A percentile compares a stretch with the other conserved stretches of the same genome.
phyloP scores from a whole-genome alignment of 495 filamentous ascomycete genomes.

The Usnea hakonensis region DNA sequence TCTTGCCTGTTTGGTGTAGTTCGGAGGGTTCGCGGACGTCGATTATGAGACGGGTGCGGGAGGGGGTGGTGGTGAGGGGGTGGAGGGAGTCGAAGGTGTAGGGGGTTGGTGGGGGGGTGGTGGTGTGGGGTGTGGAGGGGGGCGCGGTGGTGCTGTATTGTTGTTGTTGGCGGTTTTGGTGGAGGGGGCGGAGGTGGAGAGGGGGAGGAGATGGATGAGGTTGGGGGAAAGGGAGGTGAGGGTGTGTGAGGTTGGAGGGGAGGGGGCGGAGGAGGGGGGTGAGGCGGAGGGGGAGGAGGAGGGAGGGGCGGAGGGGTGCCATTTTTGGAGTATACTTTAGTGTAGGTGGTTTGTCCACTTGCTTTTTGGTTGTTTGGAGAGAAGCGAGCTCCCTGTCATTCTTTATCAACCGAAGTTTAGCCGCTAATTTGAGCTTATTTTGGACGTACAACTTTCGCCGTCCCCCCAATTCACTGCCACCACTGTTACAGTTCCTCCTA shows the following conservation, averaged over 20 bases:
- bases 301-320: background rate
- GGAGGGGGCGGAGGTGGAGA: background rate
- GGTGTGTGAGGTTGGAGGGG: background rate
- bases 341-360: no score
- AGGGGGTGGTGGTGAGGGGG: background rate
- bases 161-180: background rate
- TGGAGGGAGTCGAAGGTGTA: conserved; percentile 20
- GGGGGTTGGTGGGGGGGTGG: conserved; percentile 1
- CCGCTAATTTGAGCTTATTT: no score
- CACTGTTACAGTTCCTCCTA: no score
- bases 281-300: background rate
- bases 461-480: no score
- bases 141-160: background rate
- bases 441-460: no score
- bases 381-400: background rate
- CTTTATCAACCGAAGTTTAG: background rate
- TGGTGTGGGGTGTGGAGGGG: background rate
- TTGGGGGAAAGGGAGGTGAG: background rate
- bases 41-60: conserved; percentile 27
- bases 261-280: background rate
- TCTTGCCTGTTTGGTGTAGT: conserved; percentile 56
- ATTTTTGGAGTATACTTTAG: no score
- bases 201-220: background rate
- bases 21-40: conserved; percentile 87
- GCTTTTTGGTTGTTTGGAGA: no score